These are phyloP conservation scores for Smittium culicis DNA, from an alignment of 371 early-diverging fungal genomes.

Conservation along the genomic window DNA sequence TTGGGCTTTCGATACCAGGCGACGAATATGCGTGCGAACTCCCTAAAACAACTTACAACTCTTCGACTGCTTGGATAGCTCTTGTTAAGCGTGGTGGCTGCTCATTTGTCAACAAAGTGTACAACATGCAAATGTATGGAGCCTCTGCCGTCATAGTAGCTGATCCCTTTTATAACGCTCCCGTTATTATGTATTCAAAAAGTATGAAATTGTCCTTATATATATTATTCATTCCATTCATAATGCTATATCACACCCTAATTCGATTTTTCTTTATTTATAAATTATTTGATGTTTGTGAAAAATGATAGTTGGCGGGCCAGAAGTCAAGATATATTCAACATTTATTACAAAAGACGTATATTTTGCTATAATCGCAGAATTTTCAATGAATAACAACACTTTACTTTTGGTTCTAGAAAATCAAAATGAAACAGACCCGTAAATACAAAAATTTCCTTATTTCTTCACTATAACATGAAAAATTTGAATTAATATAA, in stretches of 20 bases:
- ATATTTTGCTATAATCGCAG: slow-evolving; percentile 29
- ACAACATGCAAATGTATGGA: slow-evolving; percentile 74
- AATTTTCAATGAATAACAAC: slow-evolving; percentile 29
- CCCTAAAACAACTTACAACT: slow-evolving; percentile 14
- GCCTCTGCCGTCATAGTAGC: slow-evolving; percentile 81
- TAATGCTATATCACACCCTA: no score
- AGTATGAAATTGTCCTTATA: slow-evolving; percentile 30
- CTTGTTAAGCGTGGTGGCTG: slow-evolving; percentile 72
- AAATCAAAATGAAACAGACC: slow-evolving; percentile 2
- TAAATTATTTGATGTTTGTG: neutral
- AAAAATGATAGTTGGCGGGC: slow-evolving; percentile 42
- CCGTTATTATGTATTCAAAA: slow-evolving; percentile 81
- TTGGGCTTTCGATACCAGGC: slow-evolving; percentile 22
- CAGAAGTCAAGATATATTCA: slow-evolving; percentile 57
- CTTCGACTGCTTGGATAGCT: slow-evolving; percentile 51
- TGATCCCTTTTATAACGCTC: slow-evolving; percentile 51
- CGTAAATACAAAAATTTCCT: no score
- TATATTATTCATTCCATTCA: no score
- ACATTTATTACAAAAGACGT: slow-evolving; percentile 53
- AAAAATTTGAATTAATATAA: no score
- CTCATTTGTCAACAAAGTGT: slow-evolving; percentile 71
- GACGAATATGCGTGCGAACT: slow-evolving; percentile 29
- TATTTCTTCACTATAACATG: no score
- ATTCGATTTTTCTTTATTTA: no score
- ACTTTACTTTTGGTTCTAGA: slow-evolving; percentile 30